Evolutionary conservation across 225 moss, liverwort and hornwort genomes (phyloP), one percentile per base, ranked within the genome.

Genomic region (Polytrichum formosum): DNA sequence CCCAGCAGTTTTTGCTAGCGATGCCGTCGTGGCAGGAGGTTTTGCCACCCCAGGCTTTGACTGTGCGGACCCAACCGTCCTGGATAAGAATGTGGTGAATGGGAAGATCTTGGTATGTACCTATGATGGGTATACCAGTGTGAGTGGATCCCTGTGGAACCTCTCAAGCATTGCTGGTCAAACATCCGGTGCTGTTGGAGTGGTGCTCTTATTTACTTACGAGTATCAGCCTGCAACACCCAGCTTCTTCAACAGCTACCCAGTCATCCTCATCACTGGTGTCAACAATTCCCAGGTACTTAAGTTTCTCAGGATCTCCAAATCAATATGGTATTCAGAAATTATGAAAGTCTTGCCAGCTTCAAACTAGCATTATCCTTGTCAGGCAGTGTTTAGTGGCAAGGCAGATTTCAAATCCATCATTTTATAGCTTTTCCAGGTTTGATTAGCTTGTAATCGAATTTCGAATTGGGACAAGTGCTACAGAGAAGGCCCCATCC

Each of bases 81-180:
- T 87, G 1, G 53, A 79, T 29, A 67, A 76, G 18, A 56, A 56
- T 1, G 29, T 56, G 1, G 53, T 87, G 26, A 61, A 23, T 61
- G 84, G 84, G 33, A 84, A 79, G 19, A 67, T 87, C 67, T 31
- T 87, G 70, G 73, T 87, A 0, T 87, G 87, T 26, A 23, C 67
- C 22, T 84, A 74, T 72, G 65, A 59, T 84, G 84, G 87, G 55
- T 54, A 17, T 70, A 67, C 22, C 20, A 75, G 76, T 5, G 73
- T 74, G 73, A 1, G 76, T 2, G 73, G 76, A 16, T 64, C 61
- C 68, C 56, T 25, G 26, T 8, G 63, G 16, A 68, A 26, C 20
- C 69, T 78, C 5, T 67, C 78, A 10, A 74, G 78, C 55, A 5
- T 22, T 6, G 76, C 76, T 23, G 87, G 78, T 2, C 29, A 74